Conservation (phyloP, 441 rosid species). For the Erodium texanum region DNA sequence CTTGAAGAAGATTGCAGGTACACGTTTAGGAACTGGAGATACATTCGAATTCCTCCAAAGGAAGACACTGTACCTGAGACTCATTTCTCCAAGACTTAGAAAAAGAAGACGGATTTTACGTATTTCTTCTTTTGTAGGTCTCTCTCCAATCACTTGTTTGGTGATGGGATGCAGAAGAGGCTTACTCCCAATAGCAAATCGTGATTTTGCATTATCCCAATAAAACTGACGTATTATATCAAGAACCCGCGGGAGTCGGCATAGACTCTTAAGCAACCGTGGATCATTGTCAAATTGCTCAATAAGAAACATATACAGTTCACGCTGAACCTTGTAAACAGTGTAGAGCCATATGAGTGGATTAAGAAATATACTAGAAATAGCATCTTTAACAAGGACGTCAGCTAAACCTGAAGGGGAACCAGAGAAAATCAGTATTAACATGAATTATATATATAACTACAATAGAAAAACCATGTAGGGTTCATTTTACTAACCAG, state of each 20-base stretch:
- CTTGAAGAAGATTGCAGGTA: conserved; percentile 6
- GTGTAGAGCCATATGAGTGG: conserved; percentile 89
- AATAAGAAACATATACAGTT: conserved; percentile 88
- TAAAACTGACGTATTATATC: conserved; percentile 79
- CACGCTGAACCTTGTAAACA: conserved; percentile 82
- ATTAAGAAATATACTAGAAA: conserved; percentile 83
- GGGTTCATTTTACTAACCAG: conserved; percentile 48
- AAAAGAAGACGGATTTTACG: conserved; percentile 93
- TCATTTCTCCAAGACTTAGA: conserved; percentile 97
- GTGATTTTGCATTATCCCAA: conserved; percentile 76
- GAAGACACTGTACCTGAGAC: conserved; percentile 56
- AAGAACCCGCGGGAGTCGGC: conserved; percentile 74
- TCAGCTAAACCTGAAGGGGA: conserved; percentile 62
- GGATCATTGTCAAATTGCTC: conserved; percentile 90
- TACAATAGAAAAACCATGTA: not conserved
- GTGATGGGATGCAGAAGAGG: conserved; percentile 74
- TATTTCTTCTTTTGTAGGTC: conserved; percentile 82
- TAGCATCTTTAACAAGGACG: conserved; percentile 77
- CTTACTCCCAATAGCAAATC: conserved; percentile 61
- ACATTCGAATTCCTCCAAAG: conserved; percentile 13
- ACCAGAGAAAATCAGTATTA: conserved; percentile 6
- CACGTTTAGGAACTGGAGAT: conserved; percentile 16
- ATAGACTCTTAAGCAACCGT: conserved; percentile 64
- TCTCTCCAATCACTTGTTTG: conserved; percentile 52
- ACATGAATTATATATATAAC: not conserved